These are phyloP conservation scores for Fagopyrum tataricum DNA, from an alignment of 148 eudicot species.

Conservation along the genomic window DNA sequence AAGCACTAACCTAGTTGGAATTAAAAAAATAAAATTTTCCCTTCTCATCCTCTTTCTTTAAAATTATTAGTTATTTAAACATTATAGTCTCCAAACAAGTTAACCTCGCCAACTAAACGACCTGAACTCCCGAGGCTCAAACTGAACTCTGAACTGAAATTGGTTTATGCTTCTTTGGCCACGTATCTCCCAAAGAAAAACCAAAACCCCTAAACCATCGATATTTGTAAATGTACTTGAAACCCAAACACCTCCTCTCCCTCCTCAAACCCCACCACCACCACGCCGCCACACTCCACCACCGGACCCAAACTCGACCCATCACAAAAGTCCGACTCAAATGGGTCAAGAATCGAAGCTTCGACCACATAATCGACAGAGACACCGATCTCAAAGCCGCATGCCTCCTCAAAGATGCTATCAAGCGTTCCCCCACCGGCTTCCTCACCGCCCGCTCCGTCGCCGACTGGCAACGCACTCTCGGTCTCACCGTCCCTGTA, in stretches of 20 bases:
- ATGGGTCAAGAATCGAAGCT: slow-evolving; percentile 84
- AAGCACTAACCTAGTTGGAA: no score
- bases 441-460: slow-evolving; percentile 58
- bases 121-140: no score
- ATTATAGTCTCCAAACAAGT: no score
- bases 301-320: slow-evolving; percentile 35
- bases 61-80: no score
- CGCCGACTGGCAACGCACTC: slow-evolving; percentile 53
- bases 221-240: slow-evolving; percentile 23
- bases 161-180: neutral
- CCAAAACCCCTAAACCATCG: no score
- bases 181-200: neutral
- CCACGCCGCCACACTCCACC: slow-evolving; percentile 6
- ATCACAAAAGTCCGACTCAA: slow-evolving; percentile 67
- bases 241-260: slow-evolving; percentile 12
- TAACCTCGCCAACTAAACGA: no score
- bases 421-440: slow-evolving; percentile 49
- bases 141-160: neutral
- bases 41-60: no score
- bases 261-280: slow-evolving; percentile 21
- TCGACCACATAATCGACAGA: slow-evolving; percentile 76
- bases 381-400: slow-evolving; percentile 91
- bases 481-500: slow-evolving; percentile 81
- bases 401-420: slow-evolving; percentile 70
- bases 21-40: no score